Evolutionary conservation across 495 filamentous ascomycete genomes (phyloP).

Genomic region (Penicillium longicatenatum): DNA sequence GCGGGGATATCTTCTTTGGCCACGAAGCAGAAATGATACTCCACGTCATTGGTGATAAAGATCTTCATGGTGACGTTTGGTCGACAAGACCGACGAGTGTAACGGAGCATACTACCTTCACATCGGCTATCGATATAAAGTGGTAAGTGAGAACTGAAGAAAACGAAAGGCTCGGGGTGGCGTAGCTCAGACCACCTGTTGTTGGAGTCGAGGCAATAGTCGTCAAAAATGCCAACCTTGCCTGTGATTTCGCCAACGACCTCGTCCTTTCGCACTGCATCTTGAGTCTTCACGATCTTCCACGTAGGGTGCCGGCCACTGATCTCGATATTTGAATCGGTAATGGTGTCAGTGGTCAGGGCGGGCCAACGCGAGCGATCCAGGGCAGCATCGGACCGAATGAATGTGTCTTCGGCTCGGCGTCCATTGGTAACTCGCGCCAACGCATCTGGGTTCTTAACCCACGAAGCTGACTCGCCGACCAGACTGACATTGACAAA

Average conservation of each 20-base stretch:
- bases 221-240: constrained; percentile 74
- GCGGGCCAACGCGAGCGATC: constrained; percentile 56
- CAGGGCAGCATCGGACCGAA: constrained; percentile 52
- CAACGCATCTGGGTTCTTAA: constrained; percentile 60
- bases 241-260: constrained; percentile 87
- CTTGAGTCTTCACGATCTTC: constrained; percentile 69
- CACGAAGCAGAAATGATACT: constrained; percentile 88
- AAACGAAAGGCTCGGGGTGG: constrained; percentile 82
- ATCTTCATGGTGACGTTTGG: constrained; percentile 84
- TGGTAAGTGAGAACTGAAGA: constrained; percentile 78
- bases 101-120: constrained; percentile 82
- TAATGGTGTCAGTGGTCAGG: constrained; percentile 48
- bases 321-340: constrained; percentile 44
- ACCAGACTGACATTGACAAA: constrained; percentile 70
- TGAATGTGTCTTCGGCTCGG: constrained; percentile 49
- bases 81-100: constrained; percentile 82
- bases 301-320: constrained; percentile 58
- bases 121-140: constrained; percentile 88
- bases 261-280: constrained; percentile 60
- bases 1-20: constrained; percentile 70
- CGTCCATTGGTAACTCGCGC: constrained; percentile 43
- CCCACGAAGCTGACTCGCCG: constrained; percentile 69
- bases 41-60: constrained; percentile 68
- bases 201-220: constrained; percentile 69
- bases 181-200: constrained; percentile 77